Evolutionary conservation across 176 grass and related monocot species (phyloP), one percentile per base, ranked within the genome.

Genomic region (Ensete glaucum): DNA sequence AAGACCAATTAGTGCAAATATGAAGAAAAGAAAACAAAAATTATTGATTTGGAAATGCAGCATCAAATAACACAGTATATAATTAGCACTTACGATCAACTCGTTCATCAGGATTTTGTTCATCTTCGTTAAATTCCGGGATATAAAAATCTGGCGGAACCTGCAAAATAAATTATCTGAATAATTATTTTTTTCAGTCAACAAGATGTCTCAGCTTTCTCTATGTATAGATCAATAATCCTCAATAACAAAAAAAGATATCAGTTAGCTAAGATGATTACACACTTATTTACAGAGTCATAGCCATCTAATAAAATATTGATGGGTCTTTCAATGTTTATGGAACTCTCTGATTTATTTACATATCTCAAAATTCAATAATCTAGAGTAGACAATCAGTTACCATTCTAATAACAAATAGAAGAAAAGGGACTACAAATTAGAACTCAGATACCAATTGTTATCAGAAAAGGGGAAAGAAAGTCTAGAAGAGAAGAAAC

Each of bases 121-220:
- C 85, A 82, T 98, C 94, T 87, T 98, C 94, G n/a, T 98, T 88
- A 83, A 92, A 78, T 49, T 98, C 94, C 17, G 94, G 94, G 56
- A 98, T 86, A 81, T 85, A 93, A 83, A 93, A 91, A 87, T 93
- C 94, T 11, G 94, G 94, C n/a, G 94, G 94, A 81, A 98, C 85
- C 94, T 98, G 80, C 79, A 91, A 55, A 78, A 77, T 17, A 1
- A 76, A 12, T 64, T 19, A 85, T 79, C 78, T 70, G 53, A 63
- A 9, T n/a, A 54, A 52, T 23, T 11, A 26, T 29, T 56, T 27
- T 27, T 64, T 53, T 34, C 23, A 27, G 10, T 20, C 26, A 76
- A 48, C 11, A 16, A 2, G 15, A 16, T 34, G 72, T 43, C 8
- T 57, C 53, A 16, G 20, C 12, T 62, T 62, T 62, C 20, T 62